Evolutionary conservation across 2,329 filamentous ascomycete species (phyloP), one percentile per base, ranked within the genome.

Genomic region (Arachnomyces sp.): DNA sequence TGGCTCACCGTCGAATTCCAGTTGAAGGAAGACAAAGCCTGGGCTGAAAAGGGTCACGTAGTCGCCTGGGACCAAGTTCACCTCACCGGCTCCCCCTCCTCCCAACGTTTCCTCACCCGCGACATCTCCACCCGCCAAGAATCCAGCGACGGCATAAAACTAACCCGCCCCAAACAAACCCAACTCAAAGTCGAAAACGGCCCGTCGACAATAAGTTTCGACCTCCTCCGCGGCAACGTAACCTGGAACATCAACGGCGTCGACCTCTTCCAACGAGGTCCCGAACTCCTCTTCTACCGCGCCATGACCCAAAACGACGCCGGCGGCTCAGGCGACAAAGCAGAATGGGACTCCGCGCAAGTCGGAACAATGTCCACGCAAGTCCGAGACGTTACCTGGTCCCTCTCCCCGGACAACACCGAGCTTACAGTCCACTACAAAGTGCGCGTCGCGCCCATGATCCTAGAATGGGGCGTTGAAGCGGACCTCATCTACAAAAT

Each of bases 261-360:
- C 29, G 34, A 36, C 14, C 25, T 42, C 18, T 29, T 42, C 16
- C 33, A 43, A 14, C 14, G 18, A 11, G 50, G 0, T 56, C 56
- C 4, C 54, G 57, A n/a, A 55, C 57, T 18, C 48, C 53, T 12
- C 4, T 75, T 82, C 59, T 82, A 76, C 70, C 74, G 79, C 3
- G 73, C 78, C 0, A 71, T 71, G 7, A 82, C 78, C 0, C 76
- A 83, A 56, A 83, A 82, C 50, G 79, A 83, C 51, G 20, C 9
- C 61, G 63, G 0, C 67, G 72, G 0, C 53, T 59, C n/a, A 72
- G 76, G 8, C 64, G 71, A 4, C 69, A 67, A 4, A 74, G 80
- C 49, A 82, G 79, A 77, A 60, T 67, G 36, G 63, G 67, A 69
- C 36, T 37, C 42, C 16, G 37, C 53, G 14, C 45, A 55, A 30